Base-by-base conservation (phyloP, 1,284 basidiomycete species). In the Hypsizygus ulmarius region DNA sequence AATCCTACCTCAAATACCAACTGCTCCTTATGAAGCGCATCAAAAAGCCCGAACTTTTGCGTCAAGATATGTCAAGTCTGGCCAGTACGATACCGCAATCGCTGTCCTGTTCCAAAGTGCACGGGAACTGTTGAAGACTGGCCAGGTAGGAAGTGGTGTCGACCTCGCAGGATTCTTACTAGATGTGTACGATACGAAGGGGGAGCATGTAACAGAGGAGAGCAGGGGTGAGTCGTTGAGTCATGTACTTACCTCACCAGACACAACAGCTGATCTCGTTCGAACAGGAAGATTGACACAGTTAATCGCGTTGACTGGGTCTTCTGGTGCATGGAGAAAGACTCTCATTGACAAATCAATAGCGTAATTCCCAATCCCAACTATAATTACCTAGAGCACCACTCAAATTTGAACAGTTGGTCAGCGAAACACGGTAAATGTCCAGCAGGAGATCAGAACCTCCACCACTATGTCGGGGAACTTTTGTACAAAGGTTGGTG, bases 31-130 rank as follows among this genome's bases (percentile, higher is more conserved):
- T 68, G 90, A 91, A 59, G 93, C 93, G 0, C 94, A 97, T 60
- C 93, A 97, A 66, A 96, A 96, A 70, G 90, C 93, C 19, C 83
- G 94, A 27, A 97, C 94, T 19, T 95, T 94, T 54, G 92, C 92
- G 4, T 86, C 93, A 9, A 80, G 93, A 59, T 91, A 96, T 64
- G 71, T 75, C 43, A 87, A 90, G 66, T 83, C 90, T 3, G 77
- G 76, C 1, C 85, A 93, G 57, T 83, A 85, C 62, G 84, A 87
- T 57, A 84, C 84, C 10, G 92, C 92, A 11, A 85, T 92, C 66
- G 87, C 93, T 65, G 87, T 97, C 8, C 79, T 96, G 43, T 94
- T 93, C 67, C 87, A 91, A 58, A 85, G 83, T 33, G 83, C 91
- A 1, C 77, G 86, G 41, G 90, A 92, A 64, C 73, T 97, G 41